A percentile compares a stretch with the other conserved stretches of the same genome.
Evolutionary conservation across 2,329 filamentous ascomycete species (phyloP).

Genomic region (Verticillium longisporum): DNA sequence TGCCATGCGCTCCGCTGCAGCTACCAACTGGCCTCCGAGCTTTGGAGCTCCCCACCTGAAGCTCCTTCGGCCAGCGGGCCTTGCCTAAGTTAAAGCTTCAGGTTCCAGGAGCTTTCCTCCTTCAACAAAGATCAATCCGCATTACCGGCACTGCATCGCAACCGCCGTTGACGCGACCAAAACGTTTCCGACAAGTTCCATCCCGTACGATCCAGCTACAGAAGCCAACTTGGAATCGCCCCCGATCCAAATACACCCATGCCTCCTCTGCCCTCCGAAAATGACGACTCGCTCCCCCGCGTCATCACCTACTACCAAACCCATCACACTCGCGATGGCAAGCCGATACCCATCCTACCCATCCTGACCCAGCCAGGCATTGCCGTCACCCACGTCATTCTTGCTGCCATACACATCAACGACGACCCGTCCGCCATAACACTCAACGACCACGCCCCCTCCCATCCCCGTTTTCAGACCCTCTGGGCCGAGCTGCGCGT

Average conservation of each 20-base stretch:
- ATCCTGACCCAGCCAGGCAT: conserved; percentile 40
- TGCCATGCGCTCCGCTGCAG: too few relatives aligned
- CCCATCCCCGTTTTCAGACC: conserved; percentile 58
- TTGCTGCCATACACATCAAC: conserved; percentile 83
- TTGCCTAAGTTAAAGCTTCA: too few relatives aligned
- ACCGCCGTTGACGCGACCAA: too few relatives aligned
- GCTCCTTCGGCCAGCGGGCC: too few relatives aligned
- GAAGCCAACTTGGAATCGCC: background rate
- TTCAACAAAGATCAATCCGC: too few relatives aligned
- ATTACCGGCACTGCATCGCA: too few relatives aligned
- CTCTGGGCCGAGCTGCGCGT: conserved; percentile 73
- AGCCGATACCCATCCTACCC: conserved; percentile 45
- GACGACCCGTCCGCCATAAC: conserved; percentile 57
- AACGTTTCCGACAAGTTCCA: too few relatives aligned
- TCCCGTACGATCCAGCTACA: too few relatives aligned
- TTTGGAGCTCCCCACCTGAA: too few relatives aligned
- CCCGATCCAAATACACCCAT: background rate
- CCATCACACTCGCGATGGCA: conserved; percentile 36
- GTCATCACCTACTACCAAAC: conserved; percentile 50
- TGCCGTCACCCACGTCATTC: conserved; percentile 69
- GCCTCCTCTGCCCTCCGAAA: conserved; percentile 7
- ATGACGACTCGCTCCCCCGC: conserved; percentile 28
- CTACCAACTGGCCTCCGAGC: too few relatives aligned
- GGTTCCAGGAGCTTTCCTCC: too few relatives aligned
- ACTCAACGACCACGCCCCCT: conserved; percentile 72